Evolutionary conservation across 2,329 filamentous ascomycete species (phyloP).

Genomic region (Ophiostoma populinum): DNA sequence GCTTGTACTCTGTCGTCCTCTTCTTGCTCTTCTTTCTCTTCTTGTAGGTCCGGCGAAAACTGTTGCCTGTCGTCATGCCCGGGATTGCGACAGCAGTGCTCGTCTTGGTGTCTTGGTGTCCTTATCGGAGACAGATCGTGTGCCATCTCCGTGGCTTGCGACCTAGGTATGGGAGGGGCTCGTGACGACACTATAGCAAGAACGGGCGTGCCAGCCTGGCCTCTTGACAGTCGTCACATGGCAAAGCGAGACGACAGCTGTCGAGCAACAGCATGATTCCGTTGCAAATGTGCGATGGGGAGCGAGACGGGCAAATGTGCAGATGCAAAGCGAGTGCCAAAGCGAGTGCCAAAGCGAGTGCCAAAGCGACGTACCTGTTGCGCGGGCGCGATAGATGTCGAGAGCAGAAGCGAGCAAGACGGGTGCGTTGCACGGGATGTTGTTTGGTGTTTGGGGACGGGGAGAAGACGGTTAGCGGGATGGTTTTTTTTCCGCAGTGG

Average conservation of each 20-base stretch:
- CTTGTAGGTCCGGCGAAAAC: neutral
- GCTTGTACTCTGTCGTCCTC: no score
- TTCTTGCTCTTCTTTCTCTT: no score
- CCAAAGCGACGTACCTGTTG: no score
- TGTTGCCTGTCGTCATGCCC: neutral
- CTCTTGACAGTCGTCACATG: neutral
- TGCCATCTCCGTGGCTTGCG: neutral
- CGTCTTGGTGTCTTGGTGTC: neutral
- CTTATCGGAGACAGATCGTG: neutral
- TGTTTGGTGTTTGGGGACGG: neutral
- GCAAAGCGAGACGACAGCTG: neutral
- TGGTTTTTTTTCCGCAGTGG: neutral
- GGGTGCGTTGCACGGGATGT: no score
- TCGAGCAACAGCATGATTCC: no score
- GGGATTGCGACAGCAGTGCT: neutral
- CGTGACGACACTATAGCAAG: constrained; percentile 4
- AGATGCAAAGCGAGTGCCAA: no score
- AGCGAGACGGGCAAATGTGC: no score
- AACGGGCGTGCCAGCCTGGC: neutral
- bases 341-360: no score
- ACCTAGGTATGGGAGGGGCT: neutral
- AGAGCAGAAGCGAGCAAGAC: neutral
- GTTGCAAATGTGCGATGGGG: no score
- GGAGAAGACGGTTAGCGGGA: neutral
- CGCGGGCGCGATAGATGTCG: no score